phyloP scores from a whole-genome alignment of 768 basidiomycete species.

The Suillus subluteus region DNA sequence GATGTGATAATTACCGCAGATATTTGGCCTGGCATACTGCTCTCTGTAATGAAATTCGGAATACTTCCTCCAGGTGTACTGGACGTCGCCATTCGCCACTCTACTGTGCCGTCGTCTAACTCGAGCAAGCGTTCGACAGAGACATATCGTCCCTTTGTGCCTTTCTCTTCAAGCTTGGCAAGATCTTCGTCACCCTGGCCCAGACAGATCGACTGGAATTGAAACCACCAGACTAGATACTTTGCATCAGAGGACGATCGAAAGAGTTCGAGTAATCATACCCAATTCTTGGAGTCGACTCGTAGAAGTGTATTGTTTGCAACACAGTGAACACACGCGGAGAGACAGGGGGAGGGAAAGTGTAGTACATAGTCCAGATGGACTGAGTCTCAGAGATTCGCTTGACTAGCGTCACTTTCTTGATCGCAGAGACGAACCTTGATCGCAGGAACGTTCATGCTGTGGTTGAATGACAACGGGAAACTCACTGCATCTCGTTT shows the following conservation, averaged over 20 bases:
- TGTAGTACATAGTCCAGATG: constrained; percentile 77
- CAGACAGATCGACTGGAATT: constrained; percentile 68
- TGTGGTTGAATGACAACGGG: not conserved
- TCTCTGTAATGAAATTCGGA: constrained; percentile 65
- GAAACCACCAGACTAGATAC: constrained; percentile 48
- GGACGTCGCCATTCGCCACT: constrained; percentile 84
- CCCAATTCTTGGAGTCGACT: constrained; percentile 59
- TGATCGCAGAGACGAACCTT: constrained; percentile 69
- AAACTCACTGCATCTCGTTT: constrained; percentile 68
- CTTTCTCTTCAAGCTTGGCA: constrained; percentile 63
- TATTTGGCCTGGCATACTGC: constrained; percentile 63
- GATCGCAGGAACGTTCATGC: constrained; percentile 2
- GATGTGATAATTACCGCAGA: constrained; percentile 46
- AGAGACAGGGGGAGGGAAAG: constrained; percentile 69
- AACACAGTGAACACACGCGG: constrained; percentile 78
- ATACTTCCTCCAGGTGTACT: constrained; percentile 73
- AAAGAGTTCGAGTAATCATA: constrained; percentile 34
- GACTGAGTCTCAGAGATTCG: constrained; percentile 62
- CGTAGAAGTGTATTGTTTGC: constrained; percentile 59
- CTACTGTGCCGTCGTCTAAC: constrained; percentile 62
- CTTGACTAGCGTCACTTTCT: constrained; percentile 65
- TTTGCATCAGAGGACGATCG: not conserved
- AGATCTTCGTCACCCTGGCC: constrained; percentile 54
- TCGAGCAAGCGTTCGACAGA: constrained; percentile 70
- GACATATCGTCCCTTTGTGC: constrained; percentile 67